phyloP scores from a whole-genome alignment of 78 protist genomes.

The Tieghemostelium lacteum region DNA sequence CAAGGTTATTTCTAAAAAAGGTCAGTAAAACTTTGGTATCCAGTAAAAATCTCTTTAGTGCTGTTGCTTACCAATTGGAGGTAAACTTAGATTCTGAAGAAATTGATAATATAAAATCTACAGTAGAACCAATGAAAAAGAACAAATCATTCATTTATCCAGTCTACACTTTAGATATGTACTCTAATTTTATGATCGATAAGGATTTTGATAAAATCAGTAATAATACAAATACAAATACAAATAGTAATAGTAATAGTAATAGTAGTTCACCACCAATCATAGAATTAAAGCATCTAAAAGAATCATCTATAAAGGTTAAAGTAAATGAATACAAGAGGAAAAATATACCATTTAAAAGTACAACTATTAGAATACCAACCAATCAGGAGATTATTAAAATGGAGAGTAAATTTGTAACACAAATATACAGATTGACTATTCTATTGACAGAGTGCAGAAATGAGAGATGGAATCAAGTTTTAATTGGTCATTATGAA shows the following conservation, averaged over 20 bases:
- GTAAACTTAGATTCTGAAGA: neutral
- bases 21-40: neutral
- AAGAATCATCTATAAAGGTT: neutral
- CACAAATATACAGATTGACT: neutral
- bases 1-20: conserved; percentile 3
- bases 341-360: neutral
- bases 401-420: neutral
- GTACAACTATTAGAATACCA: conserved; percentile 9
- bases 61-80: conserved; percentile 36
- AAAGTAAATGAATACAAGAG: neutral
- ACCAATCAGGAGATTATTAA: neutral
- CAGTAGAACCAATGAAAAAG: neutral
- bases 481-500: neutral
- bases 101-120: neutral
- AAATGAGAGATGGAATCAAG: neutral
- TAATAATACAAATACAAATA: neutral
- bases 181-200: neutral
- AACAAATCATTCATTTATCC: conserved; percentile 2
- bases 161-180: neutral
- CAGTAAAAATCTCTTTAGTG: neutral
- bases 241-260: too few relatives aligned
- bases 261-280: neutral
- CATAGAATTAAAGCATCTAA: neutral
- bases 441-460: neutral
- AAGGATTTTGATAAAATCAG: neutral